These are phyloP conservation scores for Gymnopilus dilepis DNA, from an alignment of 768 basidiomycete genomes.

Conservation along the genomic window DNA sequence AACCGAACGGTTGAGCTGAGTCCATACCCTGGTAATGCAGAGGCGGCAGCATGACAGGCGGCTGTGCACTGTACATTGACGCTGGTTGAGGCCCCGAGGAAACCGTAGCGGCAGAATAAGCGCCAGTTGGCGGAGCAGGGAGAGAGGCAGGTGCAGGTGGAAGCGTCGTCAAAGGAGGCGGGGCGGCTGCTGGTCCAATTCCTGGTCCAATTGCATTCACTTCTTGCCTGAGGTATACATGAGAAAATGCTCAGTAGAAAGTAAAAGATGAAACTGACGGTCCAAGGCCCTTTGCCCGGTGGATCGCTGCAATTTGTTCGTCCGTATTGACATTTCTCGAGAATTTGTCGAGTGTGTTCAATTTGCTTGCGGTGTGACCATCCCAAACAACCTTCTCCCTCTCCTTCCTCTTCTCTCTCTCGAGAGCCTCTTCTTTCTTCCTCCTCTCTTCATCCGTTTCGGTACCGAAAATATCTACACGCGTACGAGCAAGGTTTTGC, in stretches of 20 bases:
- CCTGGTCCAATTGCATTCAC: slow-evolving; percentile 84
- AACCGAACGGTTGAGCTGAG: slow-evolving; percentile 79
- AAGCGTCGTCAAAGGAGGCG: slow-evolving; percentile 65
- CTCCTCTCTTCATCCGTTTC: slow-evolving; percentile 92
- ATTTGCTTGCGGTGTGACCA: slow-evolving; percentile 95
- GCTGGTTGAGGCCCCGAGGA: slow-evolving; percentile 94
- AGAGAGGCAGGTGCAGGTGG: slow-evolving; percentile 76
- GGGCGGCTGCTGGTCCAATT: slow-evolving; percentile 81
- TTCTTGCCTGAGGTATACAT: slow-evolving; percentile 58
- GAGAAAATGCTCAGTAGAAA: slow-evolving; percentile 19
- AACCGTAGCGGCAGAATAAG: slow-evolving; percentile 83
- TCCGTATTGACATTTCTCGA: slow-evolving; percentile 94
- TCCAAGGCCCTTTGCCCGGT: slow-evolving; percentile 89
- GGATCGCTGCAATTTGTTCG: slow-evolving; percentile 97
- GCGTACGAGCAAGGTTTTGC: slow-evolving; percentile 90
- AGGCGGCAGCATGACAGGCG: slow-evolving; percentile 84
- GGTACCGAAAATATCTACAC: slow-evolving; percentile 96
- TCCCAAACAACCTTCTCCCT: slow-evolving; percentile 98
- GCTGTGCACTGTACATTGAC: slow-evolving; percentile 61
- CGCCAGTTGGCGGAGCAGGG: slow-evolving; percentile 71
- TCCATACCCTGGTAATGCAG: slow-evolving; percentile 84
- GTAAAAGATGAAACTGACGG: slow-evolving; percentile 57
- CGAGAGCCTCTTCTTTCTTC: slow-evolving; percentile 86
- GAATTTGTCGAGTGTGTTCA: slow-evolving; percentile 90
- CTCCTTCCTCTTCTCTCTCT: slow-evolving; percentile 80